Evolutionary conservation across 2,329 filamentous ascomycete genomes (phyloP).

Genomic region (Paramyrothecium sp.): DNA sequence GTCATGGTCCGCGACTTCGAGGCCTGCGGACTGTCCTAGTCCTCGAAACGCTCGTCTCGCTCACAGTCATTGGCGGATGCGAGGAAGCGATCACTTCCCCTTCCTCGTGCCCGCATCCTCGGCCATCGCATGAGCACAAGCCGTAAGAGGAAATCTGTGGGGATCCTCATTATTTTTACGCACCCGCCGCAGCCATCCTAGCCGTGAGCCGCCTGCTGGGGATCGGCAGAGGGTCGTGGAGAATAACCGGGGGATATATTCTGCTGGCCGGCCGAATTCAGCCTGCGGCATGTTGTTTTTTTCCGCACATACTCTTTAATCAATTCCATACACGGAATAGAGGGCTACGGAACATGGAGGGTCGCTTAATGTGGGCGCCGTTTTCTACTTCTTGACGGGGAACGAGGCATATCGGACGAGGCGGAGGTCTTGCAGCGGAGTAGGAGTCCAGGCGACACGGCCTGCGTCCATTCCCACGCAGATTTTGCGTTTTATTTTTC

Average conservation of each 20-base stretch:
- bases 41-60: too few relatives aligned
- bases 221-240: neutral
- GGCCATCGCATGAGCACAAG: neutral
- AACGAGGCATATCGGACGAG: neutral
- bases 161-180: neutral
- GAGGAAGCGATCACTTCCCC: neutral
- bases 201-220: neutral
- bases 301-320: neutral
- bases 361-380: too few relatives aligned
- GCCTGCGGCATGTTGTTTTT: neutral
- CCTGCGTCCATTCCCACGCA: neutral
- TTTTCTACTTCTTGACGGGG: too few relatives aligned
- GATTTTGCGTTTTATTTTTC: neutral
- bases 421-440: too few relatives aligned
- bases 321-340: neutral
- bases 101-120: neutral
- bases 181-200: neutral
- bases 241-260: neutral
- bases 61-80: too few relatives aligned
- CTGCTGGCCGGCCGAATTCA: too few relatives aligned
- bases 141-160: neutral
- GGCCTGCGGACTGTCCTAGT: slow-evolving; percentile 57
- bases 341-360: too few relatives aligned
- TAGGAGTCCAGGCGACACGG: neutral
- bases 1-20: slow-evolving; percentile 86